A percentile compares a stretch with the other conserved stretches of the same genome.
These are phyloP conservation scores for Nepenthes mirabilis DNA, from an alignment of 148 eudicot species.

Conservation along the genomic window DNA sequence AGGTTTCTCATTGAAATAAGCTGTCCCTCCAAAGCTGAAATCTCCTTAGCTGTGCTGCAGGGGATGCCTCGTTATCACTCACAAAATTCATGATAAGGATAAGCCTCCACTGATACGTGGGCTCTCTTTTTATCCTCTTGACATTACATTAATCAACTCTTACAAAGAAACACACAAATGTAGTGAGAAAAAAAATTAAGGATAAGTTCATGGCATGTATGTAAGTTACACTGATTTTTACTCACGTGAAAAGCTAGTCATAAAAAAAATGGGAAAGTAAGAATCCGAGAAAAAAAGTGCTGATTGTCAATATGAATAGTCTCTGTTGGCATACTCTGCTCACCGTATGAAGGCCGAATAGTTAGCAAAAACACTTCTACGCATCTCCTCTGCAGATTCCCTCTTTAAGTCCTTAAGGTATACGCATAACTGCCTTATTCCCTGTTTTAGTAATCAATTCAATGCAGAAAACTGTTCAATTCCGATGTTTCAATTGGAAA, in stretches of 20 bases:
- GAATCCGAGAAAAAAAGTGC: background rate
- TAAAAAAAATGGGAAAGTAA: background rate
- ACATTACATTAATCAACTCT: no score
- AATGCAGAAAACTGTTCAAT: background rate
- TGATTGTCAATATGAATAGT: background rate
- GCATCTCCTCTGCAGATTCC: slow-evolving; percentile 99
- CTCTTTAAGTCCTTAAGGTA: slow-evolving; percentile 65
- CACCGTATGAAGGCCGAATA: slow-evolving; percentile 87
- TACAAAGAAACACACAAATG: no score
- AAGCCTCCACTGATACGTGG: slow-evolving; percentile 1
- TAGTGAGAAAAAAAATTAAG: no score
- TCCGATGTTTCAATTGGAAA: background rate
- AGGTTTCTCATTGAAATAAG: slow-evolving; percentile 65
- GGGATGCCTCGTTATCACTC: background rate
- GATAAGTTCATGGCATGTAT: no score
- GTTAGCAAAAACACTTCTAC: slow-evolving; percentile 94
- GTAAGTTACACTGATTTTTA: no score
- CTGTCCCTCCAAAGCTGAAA: slow-evolving; percentile 84
- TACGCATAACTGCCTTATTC: slow-evolving; percentile 47
- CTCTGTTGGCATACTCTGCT: slow-evolving; percentile 5
- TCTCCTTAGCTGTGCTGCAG: slow-evolving; percentile 87
- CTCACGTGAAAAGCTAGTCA: no score
- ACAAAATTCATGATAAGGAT: background rate
- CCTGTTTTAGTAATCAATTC: slow-evolving; percentile 24
- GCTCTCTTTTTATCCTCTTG: slow-evolving; percentile 1